phyloP scores from a whole-genome alignment of 352 stramenopile species.

The Thraustotheca clavata region DNA sequence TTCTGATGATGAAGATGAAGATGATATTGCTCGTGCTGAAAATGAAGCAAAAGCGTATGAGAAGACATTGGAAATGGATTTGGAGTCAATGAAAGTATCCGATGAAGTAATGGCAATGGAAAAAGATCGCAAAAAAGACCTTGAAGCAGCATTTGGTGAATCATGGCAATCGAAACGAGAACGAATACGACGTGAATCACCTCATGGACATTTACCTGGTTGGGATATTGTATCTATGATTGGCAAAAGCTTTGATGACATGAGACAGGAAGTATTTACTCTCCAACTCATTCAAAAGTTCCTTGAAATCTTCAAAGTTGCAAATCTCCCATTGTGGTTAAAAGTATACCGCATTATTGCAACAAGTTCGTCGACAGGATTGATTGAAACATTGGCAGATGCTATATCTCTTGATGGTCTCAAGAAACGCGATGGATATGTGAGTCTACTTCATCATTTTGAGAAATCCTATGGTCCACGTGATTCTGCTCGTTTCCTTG shows the following conservation, averaged over 20 bases:
- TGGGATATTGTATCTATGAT: conserved; percentile 97
- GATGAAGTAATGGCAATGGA: conserved; percentile 75
- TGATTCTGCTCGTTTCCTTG: conserved; percentile 79
- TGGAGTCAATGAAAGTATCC: conserved; percentile 45
- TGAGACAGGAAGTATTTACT: conserved; percentile 98
- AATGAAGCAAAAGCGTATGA: not conserved
- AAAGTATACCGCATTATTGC: conserved; percentile 96
- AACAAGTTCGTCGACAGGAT: conserved; percentile 90
- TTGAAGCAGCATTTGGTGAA: conserved; percentile 90
- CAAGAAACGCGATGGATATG: conserved; percentile 95
- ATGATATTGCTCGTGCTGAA: not conserved
- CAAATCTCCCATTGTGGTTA: conserved; percentile 93
- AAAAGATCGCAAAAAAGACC: conserved; percentile 64
- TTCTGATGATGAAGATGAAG: conserved; percentile 15
- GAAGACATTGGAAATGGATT: conserved; percentile 43
- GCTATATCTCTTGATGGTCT: conserved; percentile 96
- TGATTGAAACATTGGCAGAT: conserved; percentile 97
- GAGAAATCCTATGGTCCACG: conserved; percentile 90
- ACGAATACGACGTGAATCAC: conserved; percentile 79
- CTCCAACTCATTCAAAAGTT: conserved; percentile 98
- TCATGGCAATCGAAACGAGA: conserved; percentile 92
- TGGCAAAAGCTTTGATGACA: conserved; percentile 98
- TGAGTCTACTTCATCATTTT: conserved; percentile 93
- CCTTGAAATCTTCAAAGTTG: conserved; percentile 93
- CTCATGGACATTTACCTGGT: conserved; percentile 77